Evolutionary conservation across 345 rosid genomes (phyloP), one percentile per base, ranked within the genome.

Genomic region (Passiflora organensis): DNA sequence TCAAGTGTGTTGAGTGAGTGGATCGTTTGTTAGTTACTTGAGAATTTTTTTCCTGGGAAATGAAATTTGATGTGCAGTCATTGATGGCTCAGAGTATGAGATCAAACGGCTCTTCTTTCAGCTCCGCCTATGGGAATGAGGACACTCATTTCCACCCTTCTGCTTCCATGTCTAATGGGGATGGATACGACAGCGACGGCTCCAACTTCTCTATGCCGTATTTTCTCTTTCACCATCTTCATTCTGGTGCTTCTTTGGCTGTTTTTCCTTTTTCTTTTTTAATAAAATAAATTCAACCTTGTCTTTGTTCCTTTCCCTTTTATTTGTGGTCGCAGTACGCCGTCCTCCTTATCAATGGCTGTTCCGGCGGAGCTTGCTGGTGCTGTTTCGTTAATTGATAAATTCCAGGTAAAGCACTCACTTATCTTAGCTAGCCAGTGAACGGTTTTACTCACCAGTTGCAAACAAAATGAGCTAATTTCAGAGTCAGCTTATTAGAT

Each of bases 301-400:
- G 6, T 23, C 25, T 14, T 18, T 19, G 6, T 38, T 44, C 32
- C 4, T 28, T 34, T 34, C 55, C 47, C 18, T 51, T 51, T 15
- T 15, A 25, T 1, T 16, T 47, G 23, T 50, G 53, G 36, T 63
- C 58, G 62, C 78, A 82, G 94, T 48, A 68, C 81, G 9, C 93
- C 83, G 13, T 51, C 70, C 13, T 36, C 77, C 13, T 65, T 77
- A 34, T 77, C 96, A 24, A 71, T 70, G 78, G 64, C 87, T 54
- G 71, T 89, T 59, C 96, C 96, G 12, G 76, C 89, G 0, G 96
- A 93, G 55, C 95, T 93, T 73, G 94, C 99, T 50, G 84, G 84
- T 32, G 99, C 94, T 39, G 81, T 93, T 60, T 94, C 98, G 34
- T 83, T 93, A 80, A 80, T 88, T 56, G 95, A 88, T 66, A 82